These are phyloP conservation scores for Lophiotrema nucula DNA, from an alignment of 495 filamentous ascomycete genomes.

Conservation along the genomic window DNA sequence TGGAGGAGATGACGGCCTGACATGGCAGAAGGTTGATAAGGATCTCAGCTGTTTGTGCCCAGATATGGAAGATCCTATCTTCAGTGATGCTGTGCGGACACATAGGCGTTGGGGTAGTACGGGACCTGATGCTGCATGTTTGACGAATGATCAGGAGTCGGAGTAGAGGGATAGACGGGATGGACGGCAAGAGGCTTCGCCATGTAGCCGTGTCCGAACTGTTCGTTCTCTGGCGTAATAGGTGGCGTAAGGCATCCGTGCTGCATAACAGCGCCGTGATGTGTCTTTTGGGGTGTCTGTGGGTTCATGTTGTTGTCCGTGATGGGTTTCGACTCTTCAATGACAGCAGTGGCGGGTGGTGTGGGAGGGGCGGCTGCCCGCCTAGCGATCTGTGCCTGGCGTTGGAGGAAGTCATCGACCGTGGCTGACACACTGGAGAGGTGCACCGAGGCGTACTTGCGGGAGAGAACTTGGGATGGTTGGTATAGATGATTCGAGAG, in stretches of 20 bases:
- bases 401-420: conserved; percentile 81
- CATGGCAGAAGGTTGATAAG: too few species aligned
- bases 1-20: too few species aligned
- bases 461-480: conserved; percentile 78
- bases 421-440: conserved; percentile 77
- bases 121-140: conserved; percentile 37
- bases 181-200: conserved; percentile 29
- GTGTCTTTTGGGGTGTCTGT: conserved; percentile 85
- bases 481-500: conserved; percentile 82
- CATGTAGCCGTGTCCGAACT: conserved; percentile 30
- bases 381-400: conserved; percentile 71
- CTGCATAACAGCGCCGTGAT: conserved; percentile 57
- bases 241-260: conserved; percentile 91
- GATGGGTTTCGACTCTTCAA: conserved; percentile 44
- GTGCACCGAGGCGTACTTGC: conserved; percentile 83
- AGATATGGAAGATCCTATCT: too few species aligned
- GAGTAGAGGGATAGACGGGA: conserved; percentile 30
- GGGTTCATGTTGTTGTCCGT: conserved; percentile 52
- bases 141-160: conserved; percentile 37
- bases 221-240: conserved; percentile 77
- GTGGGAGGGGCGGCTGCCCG: conserved; percentile 60
- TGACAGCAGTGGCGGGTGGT: conserved; percentile 60
- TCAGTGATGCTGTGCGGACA: neutral
- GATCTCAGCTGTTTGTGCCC: too few species aligned
- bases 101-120: conserved; percentile 24